Percentiles rank a stretch among this genome's conserved stretches.
phyloP scores from a whole-genome alignment of 78 protist species.

The Dictyostelium citrinum region DNA sequence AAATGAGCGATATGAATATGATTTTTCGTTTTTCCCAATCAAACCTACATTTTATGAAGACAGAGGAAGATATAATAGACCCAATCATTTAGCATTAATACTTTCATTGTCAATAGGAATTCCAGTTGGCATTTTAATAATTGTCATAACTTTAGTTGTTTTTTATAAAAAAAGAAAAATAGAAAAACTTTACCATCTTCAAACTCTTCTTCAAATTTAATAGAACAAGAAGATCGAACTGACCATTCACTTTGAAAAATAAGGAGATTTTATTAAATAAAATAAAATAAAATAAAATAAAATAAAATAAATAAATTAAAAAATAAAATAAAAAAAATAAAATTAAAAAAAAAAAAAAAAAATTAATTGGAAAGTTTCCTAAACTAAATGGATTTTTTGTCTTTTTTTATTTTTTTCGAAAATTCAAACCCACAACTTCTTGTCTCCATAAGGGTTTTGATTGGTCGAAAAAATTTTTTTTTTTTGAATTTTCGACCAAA shows the following conservation, averaged over 20 bases:
- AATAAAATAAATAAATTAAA: neutral
- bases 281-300: neutral
- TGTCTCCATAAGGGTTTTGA: no score
- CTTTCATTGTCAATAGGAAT: neutral
- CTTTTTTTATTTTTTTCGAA: no score
- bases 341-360: no score
- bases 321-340: no score
- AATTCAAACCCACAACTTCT: no score
- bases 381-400: no score
- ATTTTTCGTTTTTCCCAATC: conserved; percentile 2
- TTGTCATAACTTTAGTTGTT: neutral
- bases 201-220: neutral
- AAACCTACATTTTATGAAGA: neutral
- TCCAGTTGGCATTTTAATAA: neutral
- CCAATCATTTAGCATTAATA: neutral
- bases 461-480: no score
- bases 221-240: neutral
- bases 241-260: neutral
- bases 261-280: neutral
- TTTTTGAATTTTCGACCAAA: no score
- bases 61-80: neutral
- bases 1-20: conserved; percentile 1
- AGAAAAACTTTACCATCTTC: neutral
- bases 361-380: no score
- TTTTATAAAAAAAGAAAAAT: neutral